Base-by-base conservation (phyloP, 2,329 filamentous ascomycete species). In the Apiospora aurea region DNA sequence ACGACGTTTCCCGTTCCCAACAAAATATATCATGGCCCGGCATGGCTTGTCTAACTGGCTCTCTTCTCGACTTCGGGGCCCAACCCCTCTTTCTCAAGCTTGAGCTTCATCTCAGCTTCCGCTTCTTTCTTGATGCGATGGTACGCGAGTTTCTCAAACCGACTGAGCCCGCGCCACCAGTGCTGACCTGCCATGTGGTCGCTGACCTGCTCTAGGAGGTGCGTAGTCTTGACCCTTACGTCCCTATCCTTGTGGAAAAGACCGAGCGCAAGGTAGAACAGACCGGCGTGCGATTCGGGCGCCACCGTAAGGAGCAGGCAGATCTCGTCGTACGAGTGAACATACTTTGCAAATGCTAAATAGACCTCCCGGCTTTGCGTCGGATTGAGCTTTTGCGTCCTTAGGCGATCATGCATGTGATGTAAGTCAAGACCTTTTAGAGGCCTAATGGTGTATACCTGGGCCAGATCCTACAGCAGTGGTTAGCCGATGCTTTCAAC, bases 231-330 rank as follows among this genome's bases (percentile, higher is more conserved):
- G 76, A 92, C 83, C 47, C 96, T 88, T 14, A 98, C 95, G 69
- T 94, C 92, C 47, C 88, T 87, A 75, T 95, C 91, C 71, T 95
- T 94, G 84, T 99, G 96, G 81, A 98, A 98, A 7, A 99, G 86
- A 0, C 96, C 96, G 69, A 98, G 88, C 6, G 93, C 94, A 38
- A 99, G 84, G 77, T 98, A 97, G 81, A 98, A 98, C 3, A 98
- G 87, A 0, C 94, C 96, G 0, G 93, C 93, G 77, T 96, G 94
- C 41, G 91, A 93, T 82, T 97, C 94, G 10, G 94, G 94, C 7
- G 94, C 92, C 8, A 96, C 93, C 41, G 90, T 92, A 8, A 97
- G 87, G 7, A 97, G 87, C 72, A 97, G 91, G 77, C 93, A 95
- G 74, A 97, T 94, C 77, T 96, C 94, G 76, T 94, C 93, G 79